Percentiles rank a stretch among this genome's conserved stretches.
Evolutionary conservation across 441 rosid genomes (phyloP).

Genomic region (Bocquillonia castaneifolia): DNA sequence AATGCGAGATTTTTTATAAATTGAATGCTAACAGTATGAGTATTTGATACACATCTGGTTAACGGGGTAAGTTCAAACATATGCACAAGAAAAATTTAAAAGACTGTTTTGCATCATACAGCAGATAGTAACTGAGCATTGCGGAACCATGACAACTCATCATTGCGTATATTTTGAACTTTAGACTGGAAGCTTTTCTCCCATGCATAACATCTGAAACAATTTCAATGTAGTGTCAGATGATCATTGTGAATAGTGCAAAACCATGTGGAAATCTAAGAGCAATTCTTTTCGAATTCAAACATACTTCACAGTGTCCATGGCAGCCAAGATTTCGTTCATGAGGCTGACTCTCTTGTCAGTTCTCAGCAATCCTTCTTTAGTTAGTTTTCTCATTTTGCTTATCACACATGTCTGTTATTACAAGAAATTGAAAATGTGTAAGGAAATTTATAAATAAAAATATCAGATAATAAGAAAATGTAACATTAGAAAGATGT

Average conservation of each 20-base stretch:
- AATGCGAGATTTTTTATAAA: neutral
- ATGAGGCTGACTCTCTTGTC: conserved; percentile 89
- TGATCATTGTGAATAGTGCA: conserved; percentile 10
- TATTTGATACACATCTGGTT: neutral
- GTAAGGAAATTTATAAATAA: conserved; percentile 15
- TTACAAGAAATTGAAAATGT: conserved; percentile 16
- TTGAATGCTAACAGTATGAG: neutral
- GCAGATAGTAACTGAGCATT: conserved; percentile 74
- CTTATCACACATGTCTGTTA: conserved; percentile 67
- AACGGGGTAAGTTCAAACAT: neutral
- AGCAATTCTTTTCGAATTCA: conserved; percentile 13
- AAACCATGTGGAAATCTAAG: conserved; percentile 11
- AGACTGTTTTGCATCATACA: conserved; percentile 38
- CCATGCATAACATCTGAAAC: conserved; percentile 92
- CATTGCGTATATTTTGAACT: conserved; percentile 60
- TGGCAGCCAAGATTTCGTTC: conserved; percentile 90
- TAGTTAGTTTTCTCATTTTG: conserved; percentile 81
- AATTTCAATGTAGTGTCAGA: conserved; percentile 17
- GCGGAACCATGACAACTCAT: conserved; percentile 87
- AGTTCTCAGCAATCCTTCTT: conserved; percentile 89
- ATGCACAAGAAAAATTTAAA: neutral
- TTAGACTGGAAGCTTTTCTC: conserved; percentile 84
- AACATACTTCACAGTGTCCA: conserved; percentile 93
- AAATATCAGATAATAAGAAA: neutral
- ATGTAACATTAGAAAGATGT: neutral